Evolutionary conservation across 169 alveolate genomes (phyloP), one percentile per base, ranked within the genome.

Genomic region (Plasmodium fragile): DNA sequence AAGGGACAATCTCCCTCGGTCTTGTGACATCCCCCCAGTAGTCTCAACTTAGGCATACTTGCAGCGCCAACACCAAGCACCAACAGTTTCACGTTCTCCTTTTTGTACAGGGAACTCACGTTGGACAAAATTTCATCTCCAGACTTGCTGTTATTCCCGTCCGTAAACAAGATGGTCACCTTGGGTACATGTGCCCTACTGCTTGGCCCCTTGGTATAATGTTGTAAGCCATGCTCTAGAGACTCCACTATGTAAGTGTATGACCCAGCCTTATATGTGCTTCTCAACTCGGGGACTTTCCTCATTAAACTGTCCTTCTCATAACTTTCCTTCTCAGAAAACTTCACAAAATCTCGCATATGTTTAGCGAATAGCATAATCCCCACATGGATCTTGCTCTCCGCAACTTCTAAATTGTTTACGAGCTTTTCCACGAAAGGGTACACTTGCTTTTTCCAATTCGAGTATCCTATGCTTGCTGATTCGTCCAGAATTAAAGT

Each of bases 401-500:
- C 93, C 59, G 77, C 22, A 49, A 85, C 28, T 32, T 75, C 85
- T 85, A 85, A 75, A 28, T 85, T 36, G 11, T 55, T 49, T 39
- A 77, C 49, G 65, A 85, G 10, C 53, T 55, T 36, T 43, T 49
- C 80, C 36, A 55, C 69, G 41, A 85, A 85, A 22, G 85, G 85
- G 32, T 28, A 45, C 36, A 85, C 93, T 72, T 85, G 85, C 4
- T 73, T 73, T 75, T 85, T 41, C 93, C 93, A 85, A 39, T 85
- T 85, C 53, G 30, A 11, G 16, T 4, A 1, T 18, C 93, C 93
- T 52, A 85, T 85, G 45, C 93, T 85, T 22, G 52, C 93, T 28
- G 93, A 85, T 85, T 85, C 93, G 71, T 85, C 93, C 28, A 85
- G 65, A 53, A 85, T 85, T 75, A 85, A 52, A 10, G 93, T 85